Evolutionary conservation across 805 yeast species (phyloP).

Genomic region (Barnettozyma populi): DNA sequence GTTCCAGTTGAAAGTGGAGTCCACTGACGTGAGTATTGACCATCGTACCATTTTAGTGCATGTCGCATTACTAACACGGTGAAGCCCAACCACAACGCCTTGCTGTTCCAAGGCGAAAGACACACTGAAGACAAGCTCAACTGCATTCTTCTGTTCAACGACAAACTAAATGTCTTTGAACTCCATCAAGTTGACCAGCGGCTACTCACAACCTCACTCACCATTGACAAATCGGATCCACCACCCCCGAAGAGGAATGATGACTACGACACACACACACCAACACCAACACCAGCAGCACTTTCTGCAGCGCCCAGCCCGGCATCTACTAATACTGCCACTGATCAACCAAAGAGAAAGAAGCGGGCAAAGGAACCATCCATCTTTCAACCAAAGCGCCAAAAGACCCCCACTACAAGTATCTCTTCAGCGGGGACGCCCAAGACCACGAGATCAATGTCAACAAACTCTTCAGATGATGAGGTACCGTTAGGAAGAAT

Average conservation of each 20-base stretch:
- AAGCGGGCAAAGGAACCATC: constrained; percentile 18
- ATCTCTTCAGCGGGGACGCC: constrained; percentile 8
- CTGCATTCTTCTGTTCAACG: constrained; percentile 22
- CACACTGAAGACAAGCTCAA: constrained; percentile 14
- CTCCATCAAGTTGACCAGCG: constrained; percentile 15
- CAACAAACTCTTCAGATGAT: constrained; percentile 10
- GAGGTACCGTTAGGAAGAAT: constrained; percentile 13
- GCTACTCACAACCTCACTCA: constrained; percentile 8
- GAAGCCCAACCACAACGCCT: constrained; percentile 4
- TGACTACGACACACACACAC: neutral
- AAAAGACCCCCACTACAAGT: constrained; percentile 14
- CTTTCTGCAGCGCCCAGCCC: constrained; percentile 3
- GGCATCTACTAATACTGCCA: neutral
- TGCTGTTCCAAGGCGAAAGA: constrained; percentile 15
- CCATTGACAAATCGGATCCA: neutral
- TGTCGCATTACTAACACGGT: neutral
- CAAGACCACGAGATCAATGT: constrained; percentile 3
- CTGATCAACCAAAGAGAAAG: constrained; percentile 5
- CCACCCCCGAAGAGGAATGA: neutral
- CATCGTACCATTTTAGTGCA: neutral
- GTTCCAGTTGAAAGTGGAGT: constrained; percentile 16
- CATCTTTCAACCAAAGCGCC: constrained; percentile 22
- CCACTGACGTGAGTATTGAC: constrained; percentile 11
- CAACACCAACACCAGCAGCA: neutral
- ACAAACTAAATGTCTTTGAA: constrained; percentile 12